phyloP scores from a whole-genome alignment of 352 stramenopile species.

The Phytopythium boreale region DNA sequence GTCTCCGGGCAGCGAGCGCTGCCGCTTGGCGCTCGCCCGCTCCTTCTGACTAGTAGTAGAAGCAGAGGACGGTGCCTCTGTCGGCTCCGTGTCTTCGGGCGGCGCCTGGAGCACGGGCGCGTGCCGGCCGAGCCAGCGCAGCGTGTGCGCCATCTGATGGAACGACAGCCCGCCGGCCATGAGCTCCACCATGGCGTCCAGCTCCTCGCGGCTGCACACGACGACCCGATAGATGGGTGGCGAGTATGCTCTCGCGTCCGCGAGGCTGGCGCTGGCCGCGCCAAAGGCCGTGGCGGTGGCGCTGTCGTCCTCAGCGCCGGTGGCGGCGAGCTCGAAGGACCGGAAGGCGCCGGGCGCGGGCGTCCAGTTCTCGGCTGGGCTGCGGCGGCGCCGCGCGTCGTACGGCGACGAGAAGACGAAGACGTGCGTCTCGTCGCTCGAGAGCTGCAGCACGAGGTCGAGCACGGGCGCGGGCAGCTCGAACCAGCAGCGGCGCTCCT shows the following conservation, averaged over 20 bases:
- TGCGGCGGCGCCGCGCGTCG: constrained; percentile 15
- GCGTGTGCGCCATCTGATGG: constrained; percentile 24
- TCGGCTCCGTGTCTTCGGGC: not conserved
- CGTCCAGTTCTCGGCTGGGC: constrained; percentile 15
- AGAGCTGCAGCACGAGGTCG: constrained; percentile 24
- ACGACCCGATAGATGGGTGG: constrained; percentile 23
- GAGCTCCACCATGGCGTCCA: constrained; percentile 32
- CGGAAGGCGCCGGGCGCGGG: constrained; percentile 25
- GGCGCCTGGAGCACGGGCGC: constrained; percentile 4
- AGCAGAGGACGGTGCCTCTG: not conserved
- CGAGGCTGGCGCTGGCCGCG: too few relatives aligned
- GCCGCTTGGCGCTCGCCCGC: not conserved
- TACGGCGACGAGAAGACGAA: constrained; percentile 4
- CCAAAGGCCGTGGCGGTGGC: not conserved
- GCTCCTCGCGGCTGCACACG: constrained; percentile 22
- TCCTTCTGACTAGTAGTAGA: not conserved
- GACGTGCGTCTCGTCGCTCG: constrained; percentile 15
- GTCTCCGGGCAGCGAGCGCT: not conserved
- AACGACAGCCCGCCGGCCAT: constrained; percentile 26
- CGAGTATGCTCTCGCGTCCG: not conserved
- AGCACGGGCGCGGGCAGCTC: constrained; percentile 23
- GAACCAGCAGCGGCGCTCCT: constrained; percentile 23
- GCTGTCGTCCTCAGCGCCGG: constrained; percentile 3
- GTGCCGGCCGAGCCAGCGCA: constrained; percentile 22
- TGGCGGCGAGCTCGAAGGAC: constrained; percentile 13